These are phyloP conservation scores for Hanseniaspora guilliermondii DNA, from an alignment of 805 yeast species.

Conservation along the genomic window DNA sequence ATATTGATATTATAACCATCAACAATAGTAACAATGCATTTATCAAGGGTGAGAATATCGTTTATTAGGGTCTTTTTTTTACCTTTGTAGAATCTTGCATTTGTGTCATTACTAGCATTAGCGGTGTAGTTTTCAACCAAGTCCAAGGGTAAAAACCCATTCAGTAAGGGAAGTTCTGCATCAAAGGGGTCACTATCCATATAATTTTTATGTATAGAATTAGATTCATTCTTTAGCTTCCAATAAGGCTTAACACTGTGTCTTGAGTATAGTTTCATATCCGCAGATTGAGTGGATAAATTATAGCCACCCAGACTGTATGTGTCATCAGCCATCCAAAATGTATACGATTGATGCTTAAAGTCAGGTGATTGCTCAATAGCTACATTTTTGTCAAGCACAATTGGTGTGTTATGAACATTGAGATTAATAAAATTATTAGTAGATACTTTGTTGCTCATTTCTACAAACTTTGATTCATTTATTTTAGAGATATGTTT, in stretches of 20 bases:
- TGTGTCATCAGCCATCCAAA: neutral
- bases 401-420: neutral
- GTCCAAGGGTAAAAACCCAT: conserved; percentile 12
- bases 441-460: neutral
- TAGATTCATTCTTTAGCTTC: conserved; percentile 3
- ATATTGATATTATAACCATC: conserved; percentile 8
- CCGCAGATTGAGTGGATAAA: neutral
- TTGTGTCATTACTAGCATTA: neutral
- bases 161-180: conserved; percentile 5
- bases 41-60: neutral
- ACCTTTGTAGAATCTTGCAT: neutral
- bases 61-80: neutral
- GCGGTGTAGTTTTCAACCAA: conserved; percentile 2
- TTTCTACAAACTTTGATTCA: neutral
- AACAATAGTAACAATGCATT: conserved; percentile 4
- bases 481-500: neutral
- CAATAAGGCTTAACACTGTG: conserved; percentile 11
- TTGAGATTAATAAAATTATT: neutral
- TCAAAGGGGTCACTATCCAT: neutral
- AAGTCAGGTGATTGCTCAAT: neutral
- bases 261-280: neutral
- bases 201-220: neutral
- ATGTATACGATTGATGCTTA: neutral
- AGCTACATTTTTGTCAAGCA: neutral
- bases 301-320: conserved; percentile 2